Evolutionary conservation across 805 yeast genomes (phyloP).

Genomic region (Ogataea dorogensis): DNA sequence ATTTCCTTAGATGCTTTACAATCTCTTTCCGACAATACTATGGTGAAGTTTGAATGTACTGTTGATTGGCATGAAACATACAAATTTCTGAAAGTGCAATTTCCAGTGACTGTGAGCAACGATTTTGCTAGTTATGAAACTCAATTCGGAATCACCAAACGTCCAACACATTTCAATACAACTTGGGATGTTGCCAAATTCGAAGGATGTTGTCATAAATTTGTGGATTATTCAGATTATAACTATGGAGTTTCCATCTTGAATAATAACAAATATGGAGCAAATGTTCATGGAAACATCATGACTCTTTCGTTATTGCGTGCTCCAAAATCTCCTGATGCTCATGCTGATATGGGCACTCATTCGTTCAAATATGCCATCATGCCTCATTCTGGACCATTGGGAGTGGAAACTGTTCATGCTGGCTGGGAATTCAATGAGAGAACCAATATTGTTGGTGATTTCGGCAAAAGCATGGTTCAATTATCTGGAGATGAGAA

Average conservation of each 20-base stretch:
- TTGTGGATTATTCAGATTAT: conserved; percentile 86
- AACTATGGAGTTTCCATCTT: conserved; percentile 83
- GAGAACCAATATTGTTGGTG: conserved; percentile 27
- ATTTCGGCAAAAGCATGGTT: conserved; percentile 21
- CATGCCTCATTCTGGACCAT: conserved; percentile 73
- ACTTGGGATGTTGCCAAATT: conserved; percentile 96
- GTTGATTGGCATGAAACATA: conserved; percentile 89
- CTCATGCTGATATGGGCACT: conserved; percentile 87
- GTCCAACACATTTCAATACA: conserved; percentile 95
- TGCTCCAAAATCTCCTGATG: conserved; percentile 94
- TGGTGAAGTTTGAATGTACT: conserved; percentile 51
- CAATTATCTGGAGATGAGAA: conserved; percentile 49
- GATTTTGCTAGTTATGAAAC: conserved; percentile 89
- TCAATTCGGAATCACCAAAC: conserved; percentile 84
- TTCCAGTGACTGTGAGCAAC: conserved; percentile 78
- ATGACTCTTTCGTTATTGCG: conserved; percentile 85
- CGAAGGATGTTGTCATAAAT: conserved; percentile 92
- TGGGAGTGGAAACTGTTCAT: conserved; percentile 63
- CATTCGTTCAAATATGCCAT: conserved; percentile 83
- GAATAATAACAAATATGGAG: conserved; percentile 89
- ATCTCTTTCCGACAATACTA: conserved; percentile 36
- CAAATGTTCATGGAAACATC: conserved; percentile 87
- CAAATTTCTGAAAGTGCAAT: conserved; percentile 89
- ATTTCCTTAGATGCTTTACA: conserved; percentile 64
- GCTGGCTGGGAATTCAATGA: conserved; percentile 81